Base-by-base conservation (phyloP, 768 basidiomycete species). In the Termitomyces sp. region DNA sequence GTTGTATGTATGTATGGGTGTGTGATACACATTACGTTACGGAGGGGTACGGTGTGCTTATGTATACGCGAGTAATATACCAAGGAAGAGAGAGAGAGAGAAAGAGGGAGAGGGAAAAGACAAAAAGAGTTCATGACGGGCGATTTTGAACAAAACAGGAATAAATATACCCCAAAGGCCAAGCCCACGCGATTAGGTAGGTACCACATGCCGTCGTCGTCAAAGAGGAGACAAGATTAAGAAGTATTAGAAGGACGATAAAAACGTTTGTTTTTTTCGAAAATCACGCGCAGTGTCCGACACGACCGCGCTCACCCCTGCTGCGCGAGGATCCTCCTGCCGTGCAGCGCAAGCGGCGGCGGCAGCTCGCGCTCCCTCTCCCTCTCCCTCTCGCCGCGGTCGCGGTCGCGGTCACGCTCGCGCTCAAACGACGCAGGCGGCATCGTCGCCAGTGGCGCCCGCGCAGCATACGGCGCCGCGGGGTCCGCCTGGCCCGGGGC, bases 351-450 rank as follows among this genome's bases (percentile, higher is more conserved):
- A 10, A 76, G 70, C n/a, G 78, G 71, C 46, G 80, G 75, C 46
- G 82, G 75, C 49, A 81, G 67, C 50, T 69, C 72, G 44, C 81
- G 46, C 42, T 68, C 72, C 46, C 79, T 73, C 26, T 83, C 82
- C n/a, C 51, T 20, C 18, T 65, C 70, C 24, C 79, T 72, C 28
- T 82, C 81, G n/a, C n/a, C n/a, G n/a, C n/a, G n/a, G n/a, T n/a
- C n/a, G n/a, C n/a, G n/a, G n/a, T n/a, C n/a, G n/a, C n/a, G n/a
- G 41, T 75, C 75, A 39, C 57, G 26, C 6, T 84, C 83, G 61
- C 84, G 76, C 66, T 86, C 84, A 66, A 78, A 86, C 0, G 82
- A 79, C 39, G 81, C 71, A 6, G 77, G 65, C 16, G 75, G 59
- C 52, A 73, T 64, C 41, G 72, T 73, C 37, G 75, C 64, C 51